phyloP scores from a whole-genome alignment of 257 asterid species.

The Solanum chmielewskii region DNA sequence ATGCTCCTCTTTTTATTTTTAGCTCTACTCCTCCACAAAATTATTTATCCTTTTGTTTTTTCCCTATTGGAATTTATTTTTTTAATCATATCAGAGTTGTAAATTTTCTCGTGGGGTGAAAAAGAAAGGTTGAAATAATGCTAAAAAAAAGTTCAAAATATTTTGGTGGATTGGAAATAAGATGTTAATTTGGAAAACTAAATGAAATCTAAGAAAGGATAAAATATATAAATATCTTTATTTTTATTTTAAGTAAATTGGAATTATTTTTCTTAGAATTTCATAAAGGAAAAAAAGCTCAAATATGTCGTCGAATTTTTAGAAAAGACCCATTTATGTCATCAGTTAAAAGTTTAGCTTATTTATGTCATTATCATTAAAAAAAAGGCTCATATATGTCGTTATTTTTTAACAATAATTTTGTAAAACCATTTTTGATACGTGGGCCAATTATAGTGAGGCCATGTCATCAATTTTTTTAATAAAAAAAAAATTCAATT shows the following conservation, averaged over 20 bases:
- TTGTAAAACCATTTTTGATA: too few species aligned
- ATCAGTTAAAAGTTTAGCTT: too few species aligned
- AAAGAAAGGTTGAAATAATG: not conserved
- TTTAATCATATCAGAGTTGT: not conserved
- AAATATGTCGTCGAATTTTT: too few species aligned
- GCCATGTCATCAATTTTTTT: too few species aligned
- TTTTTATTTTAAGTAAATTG: not conserved
- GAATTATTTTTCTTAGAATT: not conserved
- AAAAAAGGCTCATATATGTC: too few species aligned
- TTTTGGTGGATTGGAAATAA: slow-evolving; percentile 1
- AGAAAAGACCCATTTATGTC: too few species aligned
- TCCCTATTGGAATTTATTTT: not conserved
- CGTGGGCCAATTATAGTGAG: too few species aligned
- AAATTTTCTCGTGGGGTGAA: not conserved
- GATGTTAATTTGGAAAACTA: too few species aligned
- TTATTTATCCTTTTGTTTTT: not conserved
- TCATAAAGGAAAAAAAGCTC: too few species aligned
- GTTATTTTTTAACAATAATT: too few species aligned
- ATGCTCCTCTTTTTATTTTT: not conserved
- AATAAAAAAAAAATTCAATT: too few species aligned
- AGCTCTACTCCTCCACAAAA: not conserved
- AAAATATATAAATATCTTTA: not conserved
- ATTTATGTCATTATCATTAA: too few species aligned
- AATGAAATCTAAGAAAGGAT: not conserved
- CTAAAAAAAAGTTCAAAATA: not conserved